Evolutionary conservation across 805 yeast genomes (phyloP), one percentile per base, ranked within the genome.

Genomic region (Wickerhamomyces silvicola): DNA sequence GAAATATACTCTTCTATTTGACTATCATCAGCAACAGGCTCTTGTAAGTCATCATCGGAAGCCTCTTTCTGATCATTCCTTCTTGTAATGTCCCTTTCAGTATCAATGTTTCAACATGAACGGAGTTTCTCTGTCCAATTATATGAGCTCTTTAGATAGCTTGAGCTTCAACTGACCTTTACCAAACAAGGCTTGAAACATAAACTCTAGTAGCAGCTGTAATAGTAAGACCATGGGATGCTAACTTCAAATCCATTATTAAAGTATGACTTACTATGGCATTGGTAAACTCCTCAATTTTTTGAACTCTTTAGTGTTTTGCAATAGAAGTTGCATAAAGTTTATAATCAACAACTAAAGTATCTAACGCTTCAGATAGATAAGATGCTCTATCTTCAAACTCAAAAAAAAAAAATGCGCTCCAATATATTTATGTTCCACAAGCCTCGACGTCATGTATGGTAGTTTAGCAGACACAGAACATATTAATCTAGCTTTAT

Each of bases 141-240:
- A 87, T 67, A 54, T 80, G 88, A 1, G 86, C 81, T 59, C 88
- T 69, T 42, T 81, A 78, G 29, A 80, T 77, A 1, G 86, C 86
- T 45, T 80, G 87, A 1, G 86, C 86, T 48, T 80, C 87, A 13
- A 74, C 61, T 0, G 81, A 68, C 35, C 75, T 64, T 40, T 68
- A 72, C 87, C 86, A 80, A 2, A 80, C 78, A 1, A 86, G 86
- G 42, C 70, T 77, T n/a, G 79, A 60, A 48, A 80, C 78, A 46
- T 76, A 80, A 2, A 80, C 82, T 32, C 75, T 62, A 0, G 85
- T 76, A 4, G 87, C 87, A 1, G 78, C 65, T 13, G 75, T 70
- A 7, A 80, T 76, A 0, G 82, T 78, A 26, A 80, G 51, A 0
- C 87, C 87, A 56, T 78, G 84, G 0, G 87, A 64, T 0, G 87